Conservation (phyloP, 345 rosid genomes). For the Camelina hispida region DNA sequence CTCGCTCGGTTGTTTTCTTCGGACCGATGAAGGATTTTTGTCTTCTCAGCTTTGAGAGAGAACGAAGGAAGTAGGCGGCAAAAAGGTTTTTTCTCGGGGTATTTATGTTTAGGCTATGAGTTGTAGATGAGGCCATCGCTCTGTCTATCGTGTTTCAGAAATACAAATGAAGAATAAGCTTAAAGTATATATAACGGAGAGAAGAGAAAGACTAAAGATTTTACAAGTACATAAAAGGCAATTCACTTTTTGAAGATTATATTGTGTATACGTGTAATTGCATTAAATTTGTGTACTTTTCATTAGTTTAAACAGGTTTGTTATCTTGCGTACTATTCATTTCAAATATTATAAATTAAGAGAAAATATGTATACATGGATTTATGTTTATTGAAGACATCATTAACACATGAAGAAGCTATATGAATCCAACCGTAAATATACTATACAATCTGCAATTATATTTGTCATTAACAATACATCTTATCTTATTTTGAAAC, state of each 20-base stretch:
- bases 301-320: no score
- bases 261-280: no score
- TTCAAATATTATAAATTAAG: no score
- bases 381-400: no score
- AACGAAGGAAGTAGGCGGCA: background rate
- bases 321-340: no score
- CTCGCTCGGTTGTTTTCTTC: background rate
- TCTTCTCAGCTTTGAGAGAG: slow-evolving; percentile 10
- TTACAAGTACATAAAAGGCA: no score
- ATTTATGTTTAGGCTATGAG: background rate
- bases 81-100: background rate
- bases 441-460: background rate
- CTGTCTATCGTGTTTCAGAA: background rate
- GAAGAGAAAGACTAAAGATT: background rate
- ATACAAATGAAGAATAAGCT: background rate
- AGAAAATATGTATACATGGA: no score
- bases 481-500: no score
- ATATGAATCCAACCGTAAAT: no score
- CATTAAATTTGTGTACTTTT: no score
- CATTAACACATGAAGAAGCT: no score
- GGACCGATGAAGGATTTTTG: background rate
- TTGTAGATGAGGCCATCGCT: slow-evolving; percentile 8
- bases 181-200: background rate
- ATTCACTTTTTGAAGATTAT: no score
- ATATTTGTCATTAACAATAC: background rate